These are phyloP conservation scores for Leptomonas seymouri DNA, from an alignment of 208 protist genomes.

Conservation along the genomic window DNA sequence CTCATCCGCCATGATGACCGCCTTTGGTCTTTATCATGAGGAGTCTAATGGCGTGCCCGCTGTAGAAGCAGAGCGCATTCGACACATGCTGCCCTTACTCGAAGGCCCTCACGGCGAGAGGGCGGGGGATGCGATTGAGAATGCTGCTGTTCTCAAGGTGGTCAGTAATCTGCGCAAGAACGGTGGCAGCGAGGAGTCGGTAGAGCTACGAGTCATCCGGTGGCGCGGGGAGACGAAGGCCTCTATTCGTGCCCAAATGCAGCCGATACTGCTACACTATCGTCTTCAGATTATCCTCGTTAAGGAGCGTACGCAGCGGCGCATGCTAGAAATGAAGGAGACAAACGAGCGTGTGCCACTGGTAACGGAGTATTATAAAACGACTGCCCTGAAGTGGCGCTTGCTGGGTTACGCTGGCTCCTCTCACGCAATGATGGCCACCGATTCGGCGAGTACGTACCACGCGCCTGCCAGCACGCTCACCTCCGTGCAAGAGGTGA, in stretches of 20 bases:
- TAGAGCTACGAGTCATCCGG: constrained; percentile 34
- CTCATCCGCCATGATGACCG: constrained; percentile 17
- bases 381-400: constrained; percentile 21
- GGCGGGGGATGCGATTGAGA: constrained; percentile 1
- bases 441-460: constrained; percentile 6
- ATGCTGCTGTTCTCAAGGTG: constrained; percentile 11
- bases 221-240: constrained; percentile 43
- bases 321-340: constrained; percentile 44
- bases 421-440: background rate
- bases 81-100: constrained; percentile 44
- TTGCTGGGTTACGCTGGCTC: constrained; percentile 6
- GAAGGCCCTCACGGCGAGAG: constrained; percentile 3
- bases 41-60: constrained; percentile 5
- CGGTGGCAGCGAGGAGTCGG: constrained; percentile 10
- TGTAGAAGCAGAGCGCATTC: constrained; percentile 20
- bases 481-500: constrained; percentile 9
- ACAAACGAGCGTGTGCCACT: constrained; percentile 35
- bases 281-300: constrained; percentile 49
- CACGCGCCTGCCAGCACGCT: constrained; percentile 11
- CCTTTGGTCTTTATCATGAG: constrained; percentile 30
- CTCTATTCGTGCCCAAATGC: constrained; percentile 38
- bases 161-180: constrained; percentile 27
- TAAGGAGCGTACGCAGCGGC: constrained; percentile 49
- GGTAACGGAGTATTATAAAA: constrained; percentile 19
- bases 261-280: constrained; percentile 56